These are phyloP conservation scores for Lyophyllum semitale DNA, from an alignment of 768 basidiomycete species.

Conservation along the genomic window DNA sequence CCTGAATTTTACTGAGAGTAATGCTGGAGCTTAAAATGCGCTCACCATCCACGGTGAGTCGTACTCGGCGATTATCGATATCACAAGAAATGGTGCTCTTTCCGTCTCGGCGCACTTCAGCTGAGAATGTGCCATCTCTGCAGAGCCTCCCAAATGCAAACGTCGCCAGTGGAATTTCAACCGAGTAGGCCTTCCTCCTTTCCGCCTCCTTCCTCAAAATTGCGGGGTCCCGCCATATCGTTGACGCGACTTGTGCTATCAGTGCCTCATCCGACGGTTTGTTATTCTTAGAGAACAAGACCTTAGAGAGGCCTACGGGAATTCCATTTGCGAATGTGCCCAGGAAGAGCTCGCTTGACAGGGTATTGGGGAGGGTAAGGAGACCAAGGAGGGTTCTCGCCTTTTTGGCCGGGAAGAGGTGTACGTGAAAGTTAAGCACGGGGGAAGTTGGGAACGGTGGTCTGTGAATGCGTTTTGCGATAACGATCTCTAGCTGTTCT, in stretches of 20 bases:
- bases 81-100: slow-evolving; percentile 2
- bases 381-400: not conserved
- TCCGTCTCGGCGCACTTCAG: slow-evolving; percentile 1
- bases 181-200: not conserved
- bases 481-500: not conserved
- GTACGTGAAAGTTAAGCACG: slow-evolving; percentile 2
- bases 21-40: no score
- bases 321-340: not conserved
- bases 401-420: not conserved
- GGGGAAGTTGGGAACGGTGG: slow-evolving; percentile 2
- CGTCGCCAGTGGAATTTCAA: not conserved
- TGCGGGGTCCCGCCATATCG: not conserved
- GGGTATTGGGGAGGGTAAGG: not conserved
- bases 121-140: slow-evolving; percentile 1
- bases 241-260: not conserved
- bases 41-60: not conserved
- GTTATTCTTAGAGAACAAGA: not conserved
- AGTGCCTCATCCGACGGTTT: not conserved
- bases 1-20: no score
- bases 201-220: not conserved
- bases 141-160: slow-evolving; percentile 8
- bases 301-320: not conserved
- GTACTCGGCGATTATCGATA: slow-evolving; percentile 4
- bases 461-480: slow-evolving; percentile 2
- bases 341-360: not conserved